Percentiles rank a stretch among this genome's conserved stretches.
These are phyloP conservation scores for Tricholoma flavovirens DNA, from an alignment of 768 basidiomycete species.

Conservation along the genomic window DNA sequence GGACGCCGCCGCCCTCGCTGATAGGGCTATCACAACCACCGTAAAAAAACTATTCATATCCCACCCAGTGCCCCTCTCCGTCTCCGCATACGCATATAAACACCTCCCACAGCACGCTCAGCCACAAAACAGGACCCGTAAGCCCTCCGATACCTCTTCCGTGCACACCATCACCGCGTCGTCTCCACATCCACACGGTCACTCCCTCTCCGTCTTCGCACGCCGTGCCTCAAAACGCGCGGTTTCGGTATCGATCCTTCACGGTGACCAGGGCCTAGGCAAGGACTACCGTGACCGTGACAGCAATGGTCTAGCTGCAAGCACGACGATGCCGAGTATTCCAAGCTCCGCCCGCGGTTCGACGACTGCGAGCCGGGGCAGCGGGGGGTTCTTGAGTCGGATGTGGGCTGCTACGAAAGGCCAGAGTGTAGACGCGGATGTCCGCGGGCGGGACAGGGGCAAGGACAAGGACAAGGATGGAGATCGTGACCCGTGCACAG, in stretches of 20 bases:
- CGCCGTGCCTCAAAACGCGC: constrained; percentile 19
- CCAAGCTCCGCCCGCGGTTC: constrained; percentile 21
- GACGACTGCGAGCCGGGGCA: constrained; percentile 18
- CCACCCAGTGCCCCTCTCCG: constrained; percentile 14
- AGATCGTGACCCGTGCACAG: too few species aligned
- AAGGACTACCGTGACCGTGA: too few species aligned
- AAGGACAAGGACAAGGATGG: constrained; percentile 1
- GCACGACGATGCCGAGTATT: constrained; percentile 35
- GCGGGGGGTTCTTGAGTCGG: constrained; percentile 54
- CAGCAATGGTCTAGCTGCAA: constrained; percentile 19
- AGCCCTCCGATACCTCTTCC: constrained; percentile 47
- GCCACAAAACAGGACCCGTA: constrained; percentile 30
- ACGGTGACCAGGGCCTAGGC: neutral
- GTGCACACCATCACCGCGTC: constrained; percentile 40
- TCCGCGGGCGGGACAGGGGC: constrained; percentile 15
- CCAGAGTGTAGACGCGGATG: constrained; percentile 8
- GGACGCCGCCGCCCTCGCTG: constrained; percentile 15
- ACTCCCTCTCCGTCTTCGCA: constrained; percentile 14
- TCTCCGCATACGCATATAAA: constrained; percentile 38
- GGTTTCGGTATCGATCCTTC: constrained; percentile 16
- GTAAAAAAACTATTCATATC: constrained; percentile 41
- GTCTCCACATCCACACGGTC: constrained; percentile 20
- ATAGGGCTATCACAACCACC: constrained; percentile 11
- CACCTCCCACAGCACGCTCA: constrained; percentile 26
- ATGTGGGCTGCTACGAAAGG: constrained; percentile 63